These are phyloP conservation scores for Secale cereale DNA, from an alignment of 176 grass and related monocot species.

Conservation along the genomic window DNA sequence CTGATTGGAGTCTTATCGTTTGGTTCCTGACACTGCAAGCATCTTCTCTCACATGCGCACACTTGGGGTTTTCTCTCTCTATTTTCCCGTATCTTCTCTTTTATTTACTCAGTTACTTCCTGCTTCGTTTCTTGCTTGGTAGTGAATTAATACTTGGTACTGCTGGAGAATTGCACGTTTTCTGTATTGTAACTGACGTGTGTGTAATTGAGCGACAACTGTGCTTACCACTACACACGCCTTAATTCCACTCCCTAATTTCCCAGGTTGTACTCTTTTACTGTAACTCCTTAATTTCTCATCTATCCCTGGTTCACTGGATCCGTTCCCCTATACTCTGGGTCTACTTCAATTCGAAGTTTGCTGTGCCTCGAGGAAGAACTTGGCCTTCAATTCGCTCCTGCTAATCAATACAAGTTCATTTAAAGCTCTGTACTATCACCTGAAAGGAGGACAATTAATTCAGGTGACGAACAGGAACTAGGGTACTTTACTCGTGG, in stretches of 20 bases:
- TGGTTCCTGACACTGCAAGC: slow-evolving; percentile 35
- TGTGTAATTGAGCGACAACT: slow-evolving; percentile 9
- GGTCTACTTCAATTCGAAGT: slow-evolving; percentile 36
- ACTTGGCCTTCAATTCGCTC: slow-evolving; percentile 26
- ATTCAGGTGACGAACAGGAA: slow-evolving; percentile 47
- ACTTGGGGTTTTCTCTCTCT: slow-evolving; percentile 19
- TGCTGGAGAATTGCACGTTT: slow-evolving; percentile 12
- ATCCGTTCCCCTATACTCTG: slow-evolving; percentile 30
- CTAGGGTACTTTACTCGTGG: slow-evolving; percentile 22
- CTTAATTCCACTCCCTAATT: neutral
- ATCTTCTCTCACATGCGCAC: slow-evolving; percentile 43
- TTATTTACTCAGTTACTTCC: slow-evolving; percentile 11
- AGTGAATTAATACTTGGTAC: neutral
- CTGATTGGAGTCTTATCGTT: slow-evolving; percentile 48
- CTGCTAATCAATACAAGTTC: slow-evolving; percentile 42
- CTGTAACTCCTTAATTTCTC: neutral
- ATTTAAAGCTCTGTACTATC: slow-evolving; percentile 48
- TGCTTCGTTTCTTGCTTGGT: slow-evolving; percentile 14
- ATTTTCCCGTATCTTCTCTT: neutral
- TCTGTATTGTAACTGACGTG: neutral
- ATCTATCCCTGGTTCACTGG: slow-evolving; percentile 13
- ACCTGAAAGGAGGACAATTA: slow-evolving; percentile 38
- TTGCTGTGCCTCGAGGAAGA: slow-evolving; percentile 5
- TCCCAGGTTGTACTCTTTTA: neutral
- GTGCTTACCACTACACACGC: neutral